These are phyloP conservation scores for Pyrrhoderma noxium DNA, from an alignment of 1,284 basidiomycete genomes.

Conservation along the genomic window DNA sequence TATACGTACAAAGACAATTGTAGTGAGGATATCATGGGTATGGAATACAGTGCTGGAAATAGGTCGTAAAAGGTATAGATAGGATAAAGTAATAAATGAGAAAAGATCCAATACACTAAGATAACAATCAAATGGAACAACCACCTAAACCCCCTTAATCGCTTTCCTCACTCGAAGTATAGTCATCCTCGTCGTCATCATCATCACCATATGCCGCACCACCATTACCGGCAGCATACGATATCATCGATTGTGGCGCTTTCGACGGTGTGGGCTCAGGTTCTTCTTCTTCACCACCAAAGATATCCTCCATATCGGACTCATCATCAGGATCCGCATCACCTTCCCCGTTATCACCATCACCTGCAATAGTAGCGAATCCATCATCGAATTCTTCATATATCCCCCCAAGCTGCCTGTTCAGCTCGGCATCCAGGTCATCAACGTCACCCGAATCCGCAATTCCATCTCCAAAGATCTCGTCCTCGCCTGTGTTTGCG, in stretches of 20 bases:
- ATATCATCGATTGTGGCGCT: constrained; percentile 50
- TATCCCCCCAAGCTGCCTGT: constrained; percentile 29
- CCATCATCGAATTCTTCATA: constrained; percentile 20
- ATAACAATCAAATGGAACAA: too few species aligned
- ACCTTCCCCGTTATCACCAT: constrained; percentile 14
- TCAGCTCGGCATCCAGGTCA: constrained; percentile 39
- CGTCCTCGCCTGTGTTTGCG: constrained; percentile 21
- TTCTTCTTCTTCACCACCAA: constrained; percentile 27
- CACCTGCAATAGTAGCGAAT: neutral
- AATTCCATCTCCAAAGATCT: constrained; percentile 20
- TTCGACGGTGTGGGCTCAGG: constrained; percentile 30
- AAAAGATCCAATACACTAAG: too few species aligned
- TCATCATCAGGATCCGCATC: constrained; percentile 23
- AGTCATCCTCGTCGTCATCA: constrained; percentile 45
- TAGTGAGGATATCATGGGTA: too few species aligned
- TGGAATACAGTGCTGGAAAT: too few species aligned
- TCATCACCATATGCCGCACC: constrained; percentile 30
- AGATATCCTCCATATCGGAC: constrained; percentile 30
- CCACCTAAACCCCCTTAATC: constrained; percentile 36
- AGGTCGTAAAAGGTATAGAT: too few species aligned
- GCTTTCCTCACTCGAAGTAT: constrained; percentile 54
- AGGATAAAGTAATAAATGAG: too few species aligned
- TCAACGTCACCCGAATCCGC: constrained; percentile 27
- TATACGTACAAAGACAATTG: too few species aligned
- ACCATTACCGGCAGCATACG: constrained; percentile 25